These are phyloP conservation scores for Ceratocystis albifundus DNA, from an alignment of 2,329 filamentous ascomycete genomes.

Conservation along the genomic window DNA sequence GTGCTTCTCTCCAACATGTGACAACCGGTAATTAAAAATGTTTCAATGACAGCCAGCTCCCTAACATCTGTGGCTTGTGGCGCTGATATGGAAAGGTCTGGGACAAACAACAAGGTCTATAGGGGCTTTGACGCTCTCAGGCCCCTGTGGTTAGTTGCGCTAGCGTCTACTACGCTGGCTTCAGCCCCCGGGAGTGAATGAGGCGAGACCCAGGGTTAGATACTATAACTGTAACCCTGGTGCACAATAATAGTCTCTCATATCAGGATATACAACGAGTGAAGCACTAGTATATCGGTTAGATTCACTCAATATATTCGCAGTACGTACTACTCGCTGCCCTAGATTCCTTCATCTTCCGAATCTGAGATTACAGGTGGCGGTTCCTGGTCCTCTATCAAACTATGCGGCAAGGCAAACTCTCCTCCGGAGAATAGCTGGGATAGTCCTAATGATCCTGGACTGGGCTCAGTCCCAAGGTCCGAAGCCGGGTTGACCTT, in stretches of 20 bases:
- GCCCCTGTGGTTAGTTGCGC: neutral
- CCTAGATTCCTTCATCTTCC: constrained; percentile 27
- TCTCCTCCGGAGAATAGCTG: constrained; percentile 40
- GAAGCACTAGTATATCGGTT: no score
- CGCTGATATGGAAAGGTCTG: neutral
- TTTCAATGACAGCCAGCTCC: neutral
- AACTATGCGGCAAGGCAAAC: constrained; percentile 40
- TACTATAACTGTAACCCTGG: neutral
- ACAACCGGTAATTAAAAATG: constrained; percentile 9
- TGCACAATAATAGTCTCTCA: neutral
- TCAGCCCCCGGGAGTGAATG: neutral
- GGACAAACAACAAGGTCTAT: neutral
- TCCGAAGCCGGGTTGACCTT: neutral
- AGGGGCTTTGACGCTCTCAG: neutral
- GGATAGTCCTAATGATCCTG: constrained; percentile 30
- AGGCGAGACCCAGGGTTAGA: neutral
- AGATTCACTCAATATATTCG: no score
- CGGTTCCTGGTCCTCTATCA: constrained; percentile 30
- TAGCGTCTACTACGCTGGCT: neutral
- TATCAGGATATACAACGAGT: neutral
- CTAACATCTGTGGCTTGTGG: neutral
- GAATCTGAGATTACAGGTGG: constrained; percentile 33
- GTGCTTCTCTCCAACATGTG: constrained; percentile 9
- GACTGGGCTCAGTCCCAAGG: neutral
- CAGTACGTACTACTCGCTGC: no score